Evolutionary conservation across 2,329 filamentous ascomycete species (phyloP).

Genomic region (Calonectria multiphialidica): DNA sequence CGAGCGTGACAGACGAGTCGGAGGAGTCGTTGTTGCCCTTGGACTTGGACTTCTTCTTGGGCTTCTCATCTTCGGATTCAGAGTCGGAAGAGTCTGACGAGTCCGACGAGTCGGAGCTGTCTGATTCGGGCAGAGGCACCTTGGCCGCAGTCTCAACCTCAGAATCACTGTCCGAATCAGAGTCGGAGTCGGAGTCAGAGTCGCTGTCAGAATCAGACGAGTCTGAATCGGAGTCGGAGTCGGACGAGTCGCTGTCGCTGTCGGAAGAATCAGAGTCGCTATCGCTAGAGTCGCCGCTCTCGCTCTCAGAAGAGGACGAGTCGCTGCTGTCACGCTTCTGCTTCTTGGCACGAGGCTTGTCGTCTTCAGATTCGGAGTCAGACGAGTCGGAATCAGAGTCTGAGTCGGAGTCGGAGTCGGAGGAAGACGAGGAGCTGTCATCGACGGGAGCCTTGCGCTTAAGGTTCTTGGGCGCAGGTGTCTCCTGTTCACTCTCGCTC

Average conservation of each 20-base stretch:
- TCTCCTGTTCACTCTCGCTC: constrained; percentile 41
- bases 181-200: constrained; percentile 48
- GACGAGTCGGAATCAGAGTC: constrained; percentile 53
- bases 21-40: constrained; percentile 49
- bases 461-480: constrained; percentile 44
- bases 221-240: constrained; percentile 42
- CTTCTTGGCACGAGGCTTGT: constrained; percentile 66
- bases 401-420: constrained; percentile 51
- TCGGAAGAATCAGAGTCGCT: constrained; percentile 51
- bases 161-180: constrained; percentile 54
- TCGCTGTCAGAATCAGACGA: constrained; percentile 34
- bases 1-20: constrained; percentile 64
- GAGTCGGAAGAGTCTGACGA: constrained; percentile 54
- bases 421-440: constrained; percentile 45
- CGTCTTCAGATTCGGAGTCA: constrained; percentile 52
- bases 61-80: constrained; percentile 42
- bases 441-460: constrained; percentile 56
- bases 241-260: constrained; percentile 45
- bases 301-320: constrained; percentile 41
- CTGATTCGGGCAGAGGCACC: constrained; percentile 58
- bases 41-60: constrained; percentile 32
- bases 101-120: constrained; percentile 46
- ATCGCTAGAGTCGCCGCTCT: constrained; percentile 42
- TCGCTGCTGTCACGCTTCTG: constrained; percentile 49
- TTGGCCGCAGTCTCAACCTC: constrained; percentile 52